phyloP scores from a whole-genome alignment of 352 stramenopile genomes.

The Phytophthora constricta region DNA sequence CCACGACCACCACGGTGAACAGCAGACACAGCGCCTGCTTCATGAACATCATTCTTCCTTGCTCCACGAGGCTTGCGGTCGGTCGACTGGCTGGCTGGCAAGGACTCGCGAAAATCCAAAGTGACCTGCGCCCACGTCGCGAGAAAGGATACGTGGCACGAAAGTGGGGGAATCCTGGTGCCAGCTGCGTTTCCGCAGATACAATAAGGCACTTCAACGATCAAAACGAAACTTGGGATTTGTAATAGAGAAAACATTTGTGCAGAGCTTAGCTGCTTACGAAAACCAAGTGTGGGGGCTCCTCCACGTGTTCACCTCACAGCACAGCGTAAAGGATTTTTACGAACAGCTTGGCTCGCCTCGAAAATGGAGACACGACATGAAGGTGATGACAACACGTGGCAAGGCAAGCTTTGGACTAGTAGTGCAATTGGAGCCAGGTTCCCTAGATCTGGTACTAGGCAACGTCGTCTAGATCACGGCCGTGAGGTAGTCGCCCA shows the following conservation, averaged over 20 bases:
- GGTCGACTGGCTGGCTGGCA: slow-evolving; percentile 18
- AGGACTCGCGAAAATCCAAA: slow-evolving; percentile 72
- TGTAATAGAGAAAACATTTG: not conserved
- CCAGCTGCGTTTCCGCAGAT: slow-evolving; percentile 22
- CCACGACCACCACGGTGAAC: slow-evolving; percentile 53
- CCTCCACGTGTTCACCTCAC: no score
- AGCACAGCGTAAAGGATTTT: no score
- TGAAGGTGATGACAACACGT: no score
- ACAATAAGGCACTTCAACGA: slow-evolving; percentile 7
- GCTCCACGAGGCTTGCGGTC: no score
- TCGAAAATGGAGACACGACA: no score
- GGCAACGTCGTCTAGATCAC: slow-evolving; percentile 35
- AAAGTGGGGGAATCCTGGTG: slow-evolving; percentile 1
- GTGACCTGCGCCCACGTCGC: slow-evolving; percentile 13
- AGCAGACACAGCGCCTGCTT: slow-evolving; percentile 67
- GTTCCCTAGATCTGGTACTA: not conserved
- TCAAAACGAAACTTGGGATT: not conserved
- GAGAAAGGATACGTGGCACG: not conserved
- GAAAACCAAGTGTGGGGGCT: slow-evolving; percentile 8
- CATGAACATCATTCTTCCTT: slow-evolving; percentile 57
- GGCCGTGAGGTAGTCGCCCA: slow-evolving; percentile 62
- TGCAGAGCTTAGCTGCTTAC: slow-evolving; percentile 27
- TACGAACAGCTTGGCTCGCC: no score
- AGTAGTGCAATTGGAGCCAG: not conserved
- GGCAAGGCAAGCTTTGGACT: slow-evolving; percentile 6